Conservation (phyloP, 306 rosid species). For the Cucumis cinereus region DNA sequence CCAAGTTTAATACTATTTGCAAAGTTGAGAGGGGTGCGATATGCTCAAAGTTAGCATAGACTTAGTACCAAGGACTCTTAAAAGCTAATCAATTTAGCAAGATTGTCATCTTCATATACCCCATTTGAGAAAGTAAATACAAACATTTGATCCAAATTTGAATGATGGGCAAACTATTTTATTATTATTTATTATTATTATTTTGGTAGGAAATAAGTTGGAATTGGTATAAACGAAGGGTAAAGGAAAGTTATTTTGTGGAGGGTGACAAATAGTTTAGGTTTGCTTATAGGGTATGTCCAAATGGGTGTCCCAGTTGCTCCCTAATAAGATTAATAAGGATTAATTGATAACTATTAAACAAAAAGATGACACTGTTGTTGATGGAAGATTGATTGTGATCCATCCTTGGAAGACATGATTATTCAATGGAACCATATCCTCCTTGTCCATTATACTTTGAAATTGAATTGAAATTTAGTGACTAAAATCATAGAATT, state of each 20-base stretch:
- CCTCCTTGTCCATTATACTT: conserved; percentile 4
- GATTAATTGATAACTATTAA: neutral
- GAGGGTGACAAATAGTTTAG: neutral
- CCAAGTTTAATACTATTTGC: too few species aligned
- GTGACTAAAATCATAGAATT: conserved; percentile 6
- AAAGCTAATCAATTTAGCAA: neutral
- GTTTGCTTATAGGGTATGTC: neutral
- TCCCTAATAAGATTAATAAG: neutral
- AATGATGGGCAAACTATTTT: neutral
- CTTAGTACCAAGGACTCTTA: neutral
- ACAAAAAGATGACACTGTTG: conserved; percentile 7
- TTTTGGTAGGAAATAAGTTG: neutral
- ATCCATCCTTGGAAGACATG: conserved; percentile 1
- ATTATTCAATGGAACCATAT: conserved; percentile 4
- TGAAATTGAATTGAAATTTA: neutral
- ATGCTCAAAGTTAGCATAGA: too few species aligned
- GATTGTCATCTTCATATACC: neutral
- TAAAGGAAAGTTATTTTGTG: neutral
- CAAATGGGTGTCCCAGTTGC: conserved; percentile 6
- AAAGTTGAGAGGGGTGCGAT: too few species aligned
- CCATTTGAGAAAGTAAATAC: neutral
- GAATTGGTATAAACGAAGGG: neutral
- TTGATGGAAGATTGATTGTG: conserved; percentile 5
- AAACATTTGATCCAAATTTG: neutral
- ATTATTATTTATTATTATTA: too few species aligned